phyloP scores from a whole-genome alignment of 2,329 filamentous ascomycete genomes.

The Aspergillus quadricinctus region DNA sequence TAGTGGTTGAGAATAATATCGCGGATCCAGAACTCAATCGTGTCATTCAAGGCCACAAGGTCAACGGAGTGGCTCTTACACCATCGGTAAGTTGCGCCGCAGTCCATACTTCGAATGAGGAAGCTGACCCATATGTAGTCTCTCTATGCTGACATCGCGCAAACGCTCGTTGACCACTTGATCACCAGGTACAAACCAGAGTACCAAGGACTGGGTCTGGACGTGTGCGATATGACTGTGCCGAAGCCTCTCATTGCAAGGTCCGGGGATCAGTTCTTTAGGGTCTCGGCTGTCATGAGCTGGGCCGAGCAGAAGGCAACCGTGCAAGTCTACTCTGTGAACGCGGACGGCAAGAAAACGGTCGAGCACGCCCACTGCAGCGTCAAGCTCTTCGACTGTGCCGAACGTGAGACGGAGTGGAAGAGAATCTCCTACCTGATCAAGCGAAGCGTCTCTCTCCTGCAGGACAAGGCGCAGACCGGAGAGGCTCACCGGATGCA shows the following conservation, averaged over 20 bases:
- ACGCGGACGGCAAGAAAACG: constrained; percentile 33
- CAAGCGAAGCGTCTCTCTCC: constrained; percentile 55
- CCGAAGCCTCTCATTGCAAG: constrained; percentile 55
- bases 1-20: constrained; percentile 35
- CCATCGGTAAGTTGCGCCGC: constrained; percentile 25
- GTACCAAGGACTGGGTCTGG: constrained; percentile 26
- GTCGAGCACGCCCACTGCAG: constrained; percentile 34
- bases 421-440: constrained; percentile 59
- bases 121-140: constrained; percentile 18
- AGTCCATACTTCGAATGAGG: background rate
- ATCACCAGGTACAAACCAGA: constrained; percentile 32
- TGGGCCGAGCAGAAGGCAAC: constrained; percentile 30
- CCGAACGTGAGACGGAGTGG: constrained; percentile 21
- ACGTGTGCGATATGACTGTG: constrained; percentile 34
- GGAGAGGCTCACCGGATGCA: constrained; percentile 69
- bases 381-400: constrained; percentile 31
- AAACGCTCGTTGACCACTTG: constrained; percentile 32
- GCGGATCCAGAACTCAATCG: constrained; percentile 29
- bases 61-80: constrained; percentile 33
- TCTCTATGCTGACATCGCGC: constrained; percentile 36
- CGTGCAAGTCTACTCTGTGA: constrained; percentile 35
- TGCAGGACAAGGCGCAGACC: constrained; percentile 57
- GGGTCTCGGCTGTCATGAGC: constrained; percentile 32
- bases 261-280: constrained; percentile 36
- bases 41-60: constrained; percentile 35